Evolutionary conservation across 164 flowering plant species (phyloP), one percentile per base, ranked within the genome.

Genomic region (Macadamia integrifolia): DNA sequence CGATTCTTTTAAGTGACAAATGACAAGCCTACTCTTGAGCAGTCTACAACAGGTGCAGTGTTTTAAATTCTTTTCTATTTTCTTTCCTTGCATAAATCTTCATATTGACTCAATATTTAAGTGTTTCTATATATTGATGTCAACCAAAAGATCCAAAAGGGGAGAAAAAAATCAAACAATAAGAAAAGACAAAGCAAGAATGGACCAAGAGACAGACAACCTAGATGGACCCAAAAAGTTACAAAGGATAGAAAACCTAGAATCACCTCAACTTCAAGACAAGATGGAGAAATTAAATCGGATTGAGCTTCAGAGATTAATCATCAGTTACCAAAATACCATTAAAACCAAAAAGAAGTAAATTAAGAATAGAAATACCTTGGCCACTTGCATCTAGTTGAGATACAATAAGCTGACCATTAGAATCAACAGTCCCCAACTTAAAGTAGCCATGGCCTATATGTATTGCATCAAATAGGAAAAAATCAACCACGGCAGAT

Each of bases 341-440:
- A 18, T 49, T 55, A 50, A 9, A 6, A 57, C 9, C 50, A 3
- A 46, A 3, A 46, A 11, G 13, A 46, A 32, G 48, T n/a, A 14
- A 57, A 66, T 5, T 43, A 61, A 66, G 9, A 58, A 61, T 5
- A 9, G 46, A 13, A 35, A 40, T 75, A 87, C 93, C 93, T 82
- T 80, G 72, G 75, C 78, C 84, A 75, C 73, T 70, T 53, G 72
- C 29, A 78, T 83, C 84, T 66, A 87, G 73, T 66, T 76, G 83
- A 42, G 96, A 88, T 14, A 92, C 95, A 73, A 89, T 85, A 63
- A 88, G 86, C 75, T 88, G 92, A 57, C 97, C 96, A 78, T 81
- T 84, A 49, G 88, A 80, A 82, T 88, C 96, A 62, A 92, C 97
- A 62, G 92, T 86, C 60, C 97, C 97, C 82, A 92, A 74, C 40